phyloP scores from a whole-genome alignment of 495 filamentous ascomycete species.

The Neurospora sp. region DNA sequence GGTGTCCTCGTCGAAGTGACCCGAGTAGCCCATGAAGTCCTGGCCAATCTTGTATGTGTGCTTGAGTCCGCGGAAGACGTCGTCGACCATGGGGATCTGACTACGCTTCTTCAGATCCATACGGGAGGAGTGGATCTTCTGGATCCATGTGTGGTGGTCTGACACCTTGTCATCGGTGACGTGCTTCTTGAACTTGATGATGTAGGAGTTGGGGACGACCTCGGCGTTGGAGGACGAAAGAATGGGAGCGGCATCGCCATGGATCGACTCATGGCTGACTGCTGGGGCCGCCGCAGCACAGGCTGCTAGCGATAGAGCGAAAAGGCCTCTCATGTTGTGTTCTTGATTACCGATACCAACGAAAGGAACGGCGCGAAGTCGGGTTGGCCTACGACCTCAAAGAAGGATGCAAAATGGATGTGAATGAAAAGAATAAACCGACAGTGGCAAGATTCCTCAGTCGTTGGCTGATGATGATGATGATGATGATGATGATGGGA shows the following conservation, averaged over 20 bases:
- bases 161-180: conserved; percentile 55
- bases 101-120: conserved; percentile 85
- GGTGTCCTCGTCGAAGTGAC: conserved; percentile 86
- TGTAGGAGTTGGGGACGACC: conserved; percentile 81
- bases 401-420: conserved; percentile 1
- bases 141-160: conserved; percentile 85
- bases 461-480: conserved; percentile 28
- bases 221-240: conserved; percentile 68
- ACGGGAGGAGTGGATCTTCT: conserved; percentile 64
- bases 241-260: conserved; percentile 79
- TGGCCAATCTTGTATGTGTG: conserved; percentile 89
- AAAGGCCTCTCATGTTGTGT: conserved; percentile 62
- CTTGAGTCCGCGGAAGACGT: conserved; percentile 77
- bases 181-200: conserved; percentile 97
- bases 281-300: conserved; percentile 67
- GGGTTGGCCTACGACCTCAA: conserved; percentile 34
- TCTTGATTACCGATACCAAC: conserved; percentile 2
- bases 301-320: conserved; percentile 56
- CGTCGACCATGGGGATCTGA: conserved; percentile 58
- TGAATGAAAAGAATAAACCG: conserved; percentile 15
- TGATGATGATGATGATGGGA: conserved; percentile 36
- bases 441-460: conserved; percentile 20
- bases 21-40: conserved; percentile 79
- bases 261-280: conserved; percentile 64
- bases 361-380: conserved; percentile 25